These are phyloP conservation scores for Kurtzmaniella fragi DNA, from an alignment of 805 yeast genomes.

Conservation along the genomic window DNA sequence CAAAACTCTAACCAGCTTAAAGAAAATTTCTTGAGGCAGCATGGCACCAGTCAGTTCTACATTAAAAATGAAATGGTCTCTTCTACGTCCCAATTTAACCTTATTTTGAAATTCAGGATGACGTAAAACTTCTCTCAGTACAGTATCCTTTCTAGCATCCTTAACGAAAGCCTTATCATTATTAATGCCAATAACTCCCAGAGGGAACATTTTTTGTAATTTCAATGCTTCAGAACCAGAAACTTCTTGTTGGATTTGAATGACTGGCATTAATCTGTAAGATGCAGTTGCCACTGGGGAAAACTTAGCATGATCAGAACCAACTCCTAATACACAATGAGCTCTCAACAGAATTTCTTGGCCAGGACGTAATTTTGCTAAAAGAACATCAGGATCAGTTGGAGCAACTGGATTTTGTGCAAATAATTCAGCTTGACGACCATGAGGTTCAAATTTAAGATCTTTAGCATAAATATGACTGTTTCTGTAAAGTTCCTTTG, in stretches of 20 bases:
- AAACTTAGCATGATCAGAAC: conserved; percentile 94
- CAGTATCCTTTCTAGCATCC: conserved; percentile 94
- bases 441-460: conserved; percentile 87
- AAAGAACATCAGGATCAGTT: conserved; percentile 80
- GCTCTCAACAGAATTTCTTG: conserved; percentile 90
- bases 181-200: conserved; percentile 82
- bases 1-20: conserved; percentile 81
- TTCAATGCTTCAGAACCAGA: conserved; percentile 69
- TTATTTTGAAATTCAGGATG: conserved; percentile 87
- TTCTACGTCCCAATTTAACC: conserved; percentile 84
- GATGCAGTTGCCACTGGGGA: conserved; percentile 98
- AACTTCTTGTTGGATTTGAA: conserved; percentile 70
- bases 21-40: conserved; percentile 94
- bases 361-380: conserved; percentile 94
- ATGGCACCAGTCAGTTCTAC: conserved; percentile 96
- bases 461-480: conserved; percentile 86
- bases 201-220: conserved; percentile 87
- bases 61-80: conserved; percentile 91
- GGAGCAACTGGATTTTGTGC: conserved; percentile 65
- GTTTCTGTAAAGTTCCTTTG: conserved; percentile 77
- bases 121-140: conserved; percentile 91
- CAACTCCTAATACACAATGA: conserved; percentile 88
- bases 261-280: conserved; percentile 85
- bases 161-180: conserved; percentile 68
- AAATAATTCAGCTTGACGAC: conserved; percentile 72